Base-by-base conservation (phyloP, 305 asterid species). In the Fraxinus paxiana region DNA sequence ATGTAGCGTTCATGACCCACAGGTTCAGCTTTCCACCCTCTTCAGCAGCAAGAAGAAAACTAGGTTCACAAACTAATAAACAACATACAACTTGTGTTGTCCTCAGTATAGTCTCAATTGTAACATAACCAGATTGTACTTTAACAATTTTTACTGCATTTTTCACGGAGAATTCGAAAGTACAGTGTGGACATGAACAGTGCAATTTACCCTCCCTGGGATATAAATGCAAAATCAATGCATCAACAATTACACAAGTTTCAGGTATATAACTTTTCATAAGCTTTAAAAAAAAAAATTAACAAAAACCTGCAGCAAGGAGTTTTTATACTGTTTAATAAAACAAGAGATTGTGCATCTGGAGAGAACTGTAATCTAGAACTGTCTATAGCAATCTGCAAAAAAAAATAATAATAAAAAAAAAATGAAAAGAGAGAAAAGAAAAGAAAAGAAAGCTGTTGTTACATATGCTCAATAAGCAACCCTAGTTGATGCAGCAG, bases 1-100 rank as follows among this genome's bases (percentile, higher is more conserved):
- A 94, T 78, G 63, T 86, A 77, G 95, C 82, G 88, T 92, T 89
- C 98, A 96, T 92, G 86, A 82, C 78, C 99, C 99, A 96, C 73
- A 96, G 83, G 87, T 91, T 87, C 84, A 93, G 92, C 85, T 87
- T 92, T 85, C 98, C 99, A 79, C 90, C 89, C 77, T 88, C 94
- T 80, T 93, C 99, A 76, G 96, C 91, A 84, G 94, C 97, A 79
- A 94, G 89, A 77, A 96, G 95, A 88, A 86, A 85, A 81, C 84
- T 86, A 85, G 97, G 93, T 86, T 83, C 91, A 86, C 97, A 94
- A 77, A 94, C 98, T 83, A 96, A 87, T 78, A 96, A 79, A 87
- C 93, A 91, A 59, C 89, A 56, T 48, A 94, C 90, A 70, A 76
- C 81, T 82, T 86, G 84, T 51, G 84, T 80, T 67, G 94, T 92